Evolutionary conservation across 176 grass and related monocot genomes (phyloP).

Genomic region (Avena atlantica): DNA sequence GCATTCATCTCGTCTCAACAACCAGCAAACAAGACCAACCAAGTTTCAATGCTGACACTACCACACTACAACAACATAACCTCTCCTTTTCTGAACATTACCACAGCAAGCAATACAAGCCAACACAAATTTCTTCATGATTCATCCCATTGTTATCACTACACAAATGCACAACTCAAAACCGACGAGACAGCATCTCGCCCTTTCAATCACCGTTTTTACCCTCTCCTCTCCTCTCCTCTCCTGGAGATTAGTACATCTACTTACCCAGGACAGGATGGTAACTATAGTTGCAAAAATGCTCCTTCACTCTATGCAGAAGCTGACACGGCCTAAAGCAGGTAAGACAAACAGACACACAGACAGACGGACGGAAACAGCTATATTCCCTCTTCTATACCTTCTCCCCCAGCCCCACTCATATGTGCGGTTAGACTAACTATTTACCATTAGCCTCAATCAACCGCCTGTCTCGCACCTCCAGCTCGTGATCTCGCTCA

Average conservation of each 20-base stretch:
- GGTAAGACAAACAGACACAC: background rate
- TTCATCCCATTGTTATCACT: background rate
- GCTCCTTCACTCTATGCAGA: background rate
- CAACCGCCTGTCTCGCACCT: background rate
- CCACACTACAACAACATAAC: background rate
- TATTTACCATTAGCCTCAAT: background rate
- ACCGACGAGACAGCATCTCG: background rate
- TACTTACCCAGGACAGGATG: background rate
- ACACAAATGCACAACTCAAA: background rate
- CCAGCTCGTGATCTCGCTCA: slow-evolving; percentile 46
- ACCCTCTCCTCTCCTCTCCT: background rate
- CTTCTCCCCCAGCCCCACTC: background rate
- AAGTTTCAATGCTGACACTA: background rate
- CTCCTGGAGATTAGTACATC: background rate
- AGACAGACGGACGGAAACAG: background rate
- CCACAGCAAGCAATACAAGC: background rate
- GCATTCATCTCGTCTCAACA: background rate
- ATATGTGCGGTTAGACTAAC: slow-evolving; percentile 32
- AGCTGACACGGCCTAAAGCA: background rate
- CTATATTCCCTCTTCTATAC: background rate
- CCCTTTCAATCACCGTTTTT: background rate
- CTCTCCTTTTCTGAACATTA: background rate
- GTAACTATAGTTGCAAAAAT: background rate
- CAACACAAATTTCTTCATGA: background rate
- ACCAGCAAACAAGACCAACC: background rate